These are phyloP conservation scores for Solanum bukasovii DNA, from an alignment of 257 asterid species.

Conservation along the genomic window DNA sequence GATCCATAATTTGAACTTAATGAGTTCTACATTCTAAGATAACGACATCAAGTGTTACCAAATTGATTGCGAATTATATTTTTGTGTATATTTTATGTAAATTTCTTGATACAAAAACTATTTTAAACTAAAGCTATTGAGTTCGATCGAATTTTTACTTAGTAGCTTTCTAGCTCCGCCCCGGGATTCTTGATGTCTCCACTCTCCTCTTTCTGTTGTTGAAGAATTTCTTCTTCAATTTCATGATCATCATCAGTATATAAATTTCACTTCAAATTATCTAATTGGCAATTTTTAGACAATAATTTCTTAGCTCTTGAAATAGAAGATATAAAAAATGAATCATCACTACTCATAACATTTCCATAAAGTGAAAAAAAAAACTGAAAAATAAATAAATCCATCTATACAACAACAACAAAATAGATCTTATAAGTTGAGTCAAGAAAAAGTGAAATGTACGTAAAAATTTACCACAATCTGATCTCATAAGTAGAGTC, in stretches of 20 bases:
- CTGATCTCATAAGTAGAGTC: not conserved
- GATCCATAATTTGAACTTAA: not conserved
- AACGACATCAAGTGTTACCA: no score
- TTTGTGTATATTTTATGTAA: no score
- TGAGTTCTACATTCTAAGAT: no score
- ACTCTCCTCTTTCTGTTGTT: not conserved
- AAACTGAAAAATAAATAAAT: not conserved
- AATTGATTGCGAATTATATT: no score
- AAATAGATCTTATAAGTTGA: no score
- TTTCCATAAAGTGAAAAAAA: not conserved
- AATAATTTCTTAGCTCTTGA: not conserved
- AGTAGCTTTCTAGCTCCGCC: not conserved
- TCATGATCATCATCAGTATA: not conserved
- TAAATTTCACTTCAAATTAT: not conserved
- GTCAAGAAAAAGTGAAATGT: no score
- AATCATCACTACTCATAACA: no score
- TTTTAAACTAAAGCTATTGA: not conserved
- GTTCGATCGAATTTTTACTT: not conserved
- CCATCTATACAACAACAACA: not conserved
- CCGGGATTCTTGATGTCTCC: not conserved
- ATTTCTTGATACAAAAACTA: not conserved
- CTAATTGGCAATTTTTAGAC: not conserved
- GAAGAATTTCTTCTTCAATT: not conserved
- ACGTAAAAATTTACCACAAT: not conserved
- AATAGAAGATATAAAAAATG: not conserved